Base-by-base conservation (phyloP, 805 yeast species). In the Citeromyces nyonsensis region DNA sequence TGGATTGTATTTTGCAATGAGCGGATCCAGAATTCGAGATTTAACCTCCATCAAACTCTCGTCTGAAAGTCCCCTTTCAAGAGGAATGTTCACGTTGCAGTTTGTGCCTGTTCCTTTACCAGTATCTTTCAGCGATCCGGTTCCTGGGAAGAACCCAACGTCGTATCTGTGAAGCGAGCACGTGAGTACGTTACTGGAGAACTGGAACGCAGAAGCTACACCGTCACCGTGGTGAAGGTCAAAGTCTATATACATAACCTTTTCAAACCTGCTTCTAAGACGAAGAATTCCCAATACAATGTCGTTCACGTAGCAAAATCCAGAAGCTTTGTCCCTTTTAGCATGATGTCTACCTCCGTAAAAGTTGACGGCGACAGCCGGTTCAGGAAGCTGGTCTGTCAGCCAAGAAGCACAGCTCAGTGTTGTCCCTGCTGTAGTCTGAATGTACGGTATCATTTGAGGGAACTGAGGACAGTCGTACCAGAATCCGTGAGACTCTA, bases 221-320 rank as follows among this genome's bases (percentile, higher is more conserved):
- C 95, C 95, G 52, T 84, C 95, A 24, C 95, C 95, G 48, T 84
- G 95, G 49, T 84, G 95, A 15, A 84, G 76, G 50, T 84, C 95
- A 33, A 82, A 84, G 49, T 84, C 95, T 36, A 84, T 80, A 50
- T 84, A 84, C 29, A 84, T 54, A 7, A 84, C 94, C 36, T 95
- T 68, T 20, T 94, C 84, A 51, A 81, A 86, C 48, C 75, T 77
- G 37, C 94, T 60, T 43, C 85, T 59, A 41, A 84, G 56, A 47
- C 84, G 82, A 39, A 84, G 57, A 35, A 83, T 81, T 3, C 93
- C 88, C 40, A 84, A 57, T 1, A 83, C 95, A 42, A 84, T 85
- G 52, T 84, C 95, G 54, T 84, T 84, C 40, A 84, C 70, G 52
- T 84, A 84, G 51, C 95, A 84, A 52, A 85, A 84, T 5, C 95